These are phyloP conservation scores for Neurospora sp. DNA, from an alignment of 495 filamentous ascomycete genomes.

Conservation along the genomic window DNA sequence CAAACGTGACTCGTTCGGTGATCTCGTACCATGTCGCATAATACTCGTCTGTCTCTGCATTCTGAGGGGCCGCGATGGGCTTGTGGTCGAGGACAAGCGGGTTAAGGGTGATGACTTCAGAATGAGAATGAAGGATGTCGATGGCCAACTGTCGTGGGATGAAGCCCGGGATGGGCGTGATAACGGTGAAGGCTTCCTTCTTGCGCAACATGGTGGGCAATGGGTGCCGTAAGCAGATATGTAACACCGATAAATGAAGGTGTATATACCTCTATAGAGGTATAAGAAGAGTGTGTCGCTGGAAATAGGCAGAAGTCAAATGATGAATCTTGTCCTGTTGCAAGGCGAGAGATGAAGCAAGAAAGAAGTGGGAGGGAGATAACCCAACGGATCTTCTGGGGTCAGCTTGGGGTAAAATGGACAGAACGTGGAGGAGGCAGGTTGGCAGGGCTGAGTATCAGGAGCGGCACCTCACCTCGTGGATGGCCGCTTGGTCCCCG, in stretches of 20 bases:
- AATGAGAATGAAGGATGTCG: conserved; percentile 44
- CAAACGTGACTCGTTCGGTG: conserved; percentile 51
- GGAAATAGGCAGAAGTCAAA: not conserved
- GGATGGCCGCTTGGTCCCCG: not conserved
- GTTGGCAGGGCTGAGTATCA: not conserved
- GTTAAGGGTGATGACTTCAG: conserved; percentile 66
- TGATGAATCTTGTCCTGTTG: not conserved
- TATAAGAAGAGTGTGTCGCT: not conserved
- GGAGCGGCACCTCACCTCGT: not conserved
- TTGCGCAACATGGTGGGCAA: conserved; percentile 33
- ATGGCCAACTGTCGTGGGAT: conserved; percentile 38
- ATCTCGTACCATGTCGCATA: conserved; percentile 63
- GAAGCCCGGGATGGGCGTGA: conserved; percentile 38
- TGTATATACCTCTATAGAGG: not conserved
- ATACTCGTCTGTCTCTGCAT: conserved; percentile 58
- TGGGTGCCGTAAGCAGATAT: not conserved
- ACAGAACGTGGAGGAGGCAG: not conserved
- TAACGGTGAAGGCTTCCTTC: conserved; percentile 37
- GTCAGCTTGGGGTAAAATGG: not conserved
- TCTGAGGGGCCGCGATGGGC: conserved; percentile 49
- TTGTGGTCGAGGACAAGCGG: conserved; percentile 60
- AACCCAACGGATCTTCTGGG: conserved; percentile 1
- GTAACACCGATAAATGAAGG: not conserved
- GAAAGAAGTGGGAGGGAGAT: not conserved
- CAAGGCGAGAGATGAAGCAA: not conserved